Conservation (phyloP, 2,329 filamentous ascomycete genomes). For the Diaporthe citriasiana region DNA sequence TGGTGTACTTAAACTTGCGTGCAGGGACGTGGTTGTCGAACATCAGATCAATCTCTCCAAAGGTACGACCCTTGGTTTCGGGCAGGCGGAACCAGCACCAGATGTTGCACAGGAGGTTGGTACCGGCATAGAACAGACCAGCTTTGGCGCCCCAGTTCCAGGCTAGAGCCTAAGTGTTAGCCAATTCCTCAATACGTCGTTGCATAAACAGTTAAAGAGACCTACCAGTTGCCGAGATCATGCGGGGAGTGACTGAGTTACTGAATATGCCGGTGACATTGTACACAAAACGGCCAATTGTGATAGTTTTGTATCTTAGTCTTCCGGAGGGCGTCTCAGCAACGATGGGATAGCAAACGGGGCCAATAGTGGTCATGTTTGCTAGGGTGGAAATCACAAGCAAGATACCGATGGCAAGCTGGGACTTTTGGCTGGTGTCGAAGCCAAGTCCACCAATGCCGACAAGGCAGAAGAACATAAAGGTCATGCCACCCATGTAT, state of each 20-base stretch:
- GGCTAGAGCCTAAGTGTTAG: constrained; percentile 30
- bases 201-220: neutral
- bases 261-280: constrained; percentile 47
- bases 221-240: constrained; percentile 47
- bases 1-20: constrained; percentile 46
- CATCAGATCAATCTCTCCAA: constrained; percentile 46
- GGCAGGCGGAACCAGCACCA: constrained; percentile 52
- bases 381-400: constrained; percentile 50
- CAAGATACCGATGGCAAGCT: constrained; percentile 52
- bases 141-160: constrained; percentile 52
- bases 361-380: constrained; percentile 54
- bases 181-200: neutral
- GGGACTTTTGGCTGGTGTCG: constrained; percentile 42
- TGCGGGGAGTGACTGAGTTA: constrained; percentile 48
- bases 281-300: constrained; percentile 47
- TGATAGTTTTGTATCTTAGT: constrained; percentile 48
- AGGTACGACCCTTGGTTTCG: constrained; percentile 47
- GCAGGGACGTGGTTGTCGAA: constrained; percentile 47
- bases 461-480: constrained; percentile 56
- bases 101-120: constrained; percentile 49
- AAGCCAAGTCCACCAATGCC: constrained; percentile 53
- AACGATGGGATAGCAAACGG: constrained; percentile 48
- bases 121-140: constrained; percentile 50
- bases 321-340: constrained; percentile 47
- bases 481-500: constrained; percentile 55